Evolutionary conservation across 1,139 yeast genomes (phyloP), one percentile per base, ranked within the genome.

Genomic region (Pichia sp.): DNA sequence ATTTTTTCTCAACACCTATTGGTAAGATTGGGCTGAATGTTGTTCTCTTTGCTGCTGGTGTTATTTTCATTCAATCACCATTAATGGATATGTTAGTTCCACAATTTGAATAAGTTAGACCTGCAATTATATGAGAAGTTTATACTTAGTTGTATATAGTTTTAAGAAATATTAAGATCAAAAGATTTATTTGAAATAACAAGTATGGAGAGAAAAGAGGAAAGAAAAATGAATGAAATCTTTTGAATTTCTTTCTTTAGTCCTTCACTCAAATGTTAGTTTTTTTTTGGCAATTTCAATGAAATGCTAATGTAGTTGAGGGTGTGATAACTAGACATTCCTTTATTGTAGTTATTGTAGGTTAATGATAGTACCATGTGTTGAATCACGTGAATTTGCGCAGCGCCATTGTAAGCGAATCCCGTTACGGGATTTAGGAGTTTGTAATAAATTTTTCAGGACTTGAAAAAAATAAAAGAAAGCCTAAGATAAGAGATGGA

Each of bases 61-160:
- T 81, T 52, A 77, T 77, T 19, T 74, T 82, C 62, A 75, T 83
- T 52, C 85, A 79, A 66, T 79, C 88, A 36, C 82, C 89, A 51
- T 65, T 80, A 58, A 80, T 81, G 85, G 91, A 82, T 45, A 74
- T 79, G 77, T 67, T 83, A 65, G 88, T 81, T 53, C 91, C 91
- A 43, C 89, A 82, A 62, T 70, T 76, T 61, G 71, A 67, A 55
- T 60, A 49, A 36, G 15, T 24, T 5, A 11, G 28, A 31, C 19
- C 9, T 18, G 14, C 33, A 8, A 10, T 19, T 21, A 32, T 21
- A 15, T 14, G 14, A 17, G 4, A 3, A 12, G 5, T 11, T 21
- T n/a, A 20, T 36, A 21, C 24, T 17, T 8, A 14, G 25, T 6
- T 25, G 32, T 31, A 33, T 26, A 41, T 19, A 28, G 25, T n/a